Percentiles rank a stretch among this genome's conserved stretches.
phyloP scores from a whole-genome alignment of 129 eudicot species.

The Heracleum sosnowskyi region DNA sequence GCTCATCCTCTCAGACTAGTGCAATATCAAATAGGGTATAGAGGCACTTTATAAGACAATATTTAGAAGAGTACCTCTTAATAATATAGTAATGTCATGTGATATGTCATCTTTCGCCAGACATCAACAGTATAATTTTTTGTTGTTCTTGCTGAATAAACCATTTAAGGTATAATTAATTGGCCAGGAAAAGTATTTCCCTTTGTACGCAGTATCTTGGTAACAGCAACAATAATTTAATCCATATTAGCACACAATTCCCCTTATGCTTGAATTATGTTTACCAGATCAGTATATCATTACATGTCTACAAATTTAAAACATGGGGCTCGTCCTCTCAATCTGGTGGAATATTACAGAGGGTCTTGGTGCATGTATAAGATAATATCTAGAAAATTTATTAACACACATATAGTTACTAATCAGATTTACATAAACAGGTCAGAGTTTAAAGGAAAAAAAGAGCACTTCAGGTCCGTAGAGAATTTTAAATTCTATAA shows the following conservation, averaged over 20 bases:
- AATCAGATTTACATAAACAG: too few relatives aligned
- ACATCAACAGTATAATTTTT: too few relatives aligned
- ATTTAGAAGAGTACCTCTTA: neutral
- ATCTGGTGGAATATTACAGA: too few relatives aligned
- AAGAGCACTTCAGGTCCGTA: too few relatives aligned
- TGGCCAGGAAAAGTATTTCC: constrained; percentile 15
- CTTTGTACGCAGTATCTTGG: constrained; percentile 17
- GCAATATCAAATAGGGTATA: neutral
- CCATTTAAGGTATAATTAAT: neutral
- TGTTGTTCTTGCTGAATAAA: neutral
- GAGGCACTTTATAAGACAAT: neutral
- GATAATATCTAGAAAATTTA: too few relatives aligned
- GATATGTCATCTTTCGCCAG: neutral
- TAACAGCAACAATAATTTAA: constrained; percentile 14
- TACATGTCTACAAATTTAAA: constrained; percentile 32
- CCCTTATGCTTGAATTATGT: constrained; percentile 35
- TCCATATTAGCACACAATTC: constrained; percentile 21
- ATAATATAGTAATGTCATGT: neutral
- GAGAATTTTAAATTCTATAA: too few relatives aligned
- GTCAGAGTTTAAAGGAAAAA: too few relatives aligned
- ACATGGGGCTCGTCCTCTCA: neutral
- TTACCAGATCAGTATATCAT: constrained; percentile 81
- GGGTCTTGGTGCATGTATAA: too few relatives aligned
- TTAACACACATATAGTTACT: too few relatives aligned
- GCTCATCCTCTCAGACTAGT: neutral